phyloP scores from a whole-genome alignment of 1,284 basidiomycete genomes.

The Peniophora sp. region DNA sequence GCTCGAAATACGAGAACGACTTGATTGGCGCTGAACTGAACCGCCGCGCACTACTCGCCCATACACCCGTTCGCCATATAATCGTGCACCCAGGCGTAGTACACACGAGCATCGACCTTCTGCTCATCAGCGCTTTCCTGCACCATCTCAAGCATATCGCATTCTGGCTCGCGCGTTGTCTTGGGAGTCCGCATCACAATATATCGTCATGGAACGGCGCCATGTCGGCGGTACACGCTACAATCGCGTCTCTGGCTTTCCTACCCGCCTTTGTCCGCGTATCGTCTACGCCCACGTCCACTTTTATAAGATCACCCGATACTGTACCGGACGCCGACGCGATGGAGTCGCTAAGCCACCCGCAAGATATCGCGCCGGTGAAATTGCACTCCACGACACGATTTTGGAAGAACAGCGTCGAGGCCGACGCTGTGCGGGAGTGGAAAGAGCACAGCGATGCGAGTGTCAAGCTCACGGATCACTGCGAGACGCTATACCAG shows the following conservation, averaged over 20 bases:
- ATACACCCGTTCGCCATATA: slow-evolving; percentile 46
- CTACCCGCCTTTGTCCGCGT: slow-evolving; percentile 26
- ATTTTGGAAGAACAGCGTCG: slow-evolving; percentile 50
- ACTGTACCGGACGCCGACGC: slow-evolving; percentile 5
- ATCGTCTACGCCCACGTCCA: not conserved
- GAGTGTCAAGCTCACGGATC: slow-evolving; percentile 37
- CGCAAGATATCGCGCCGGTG: slow-evolving; percentile 21
- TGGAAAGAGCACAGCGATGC: slow-evolving; percentile 43
- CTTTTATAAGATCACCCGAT: slow-evolving; percentile 8
- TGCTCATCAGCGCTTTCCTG: slow-evolving; percentile 40
- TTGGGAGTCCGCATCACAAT: slow-evolving; percentile 59
- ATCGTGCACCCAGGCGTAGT: slow-evolving; percentile 71
- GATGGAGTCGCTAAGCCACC: slow-evolving; percentile 9
- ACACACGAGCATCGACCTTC: slow-evolving; percentile 54
- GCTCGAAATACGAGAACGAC: slow-evolving; percentile 77
- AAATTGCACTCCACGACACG: slow-evolving; percentile 49
- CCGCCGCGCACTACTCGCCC: slow-evolving; percentile 22
- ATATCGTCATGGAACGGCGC: slow-evolving; percentile 58
- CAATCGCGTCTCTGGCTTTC: slow-evolving; percentile 42
- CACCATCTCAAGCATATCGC: slow-evolving; percentile 46
- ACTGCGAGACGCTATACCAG: slow-evolving; percentile 45
- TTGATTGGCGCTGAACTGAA: slow-evolving; percentile 60
- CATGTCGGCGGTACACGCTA: slow-evolving; percentile 55
- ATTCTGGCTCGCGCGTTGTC: slow-evolving; percentile 62
- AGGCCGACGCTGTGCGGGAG: slow-evolving; percentile 34